phyloP scores from a whole-genome alignment of 805 yeast genomes.

The Teunomyces gatunensis region DNA sequence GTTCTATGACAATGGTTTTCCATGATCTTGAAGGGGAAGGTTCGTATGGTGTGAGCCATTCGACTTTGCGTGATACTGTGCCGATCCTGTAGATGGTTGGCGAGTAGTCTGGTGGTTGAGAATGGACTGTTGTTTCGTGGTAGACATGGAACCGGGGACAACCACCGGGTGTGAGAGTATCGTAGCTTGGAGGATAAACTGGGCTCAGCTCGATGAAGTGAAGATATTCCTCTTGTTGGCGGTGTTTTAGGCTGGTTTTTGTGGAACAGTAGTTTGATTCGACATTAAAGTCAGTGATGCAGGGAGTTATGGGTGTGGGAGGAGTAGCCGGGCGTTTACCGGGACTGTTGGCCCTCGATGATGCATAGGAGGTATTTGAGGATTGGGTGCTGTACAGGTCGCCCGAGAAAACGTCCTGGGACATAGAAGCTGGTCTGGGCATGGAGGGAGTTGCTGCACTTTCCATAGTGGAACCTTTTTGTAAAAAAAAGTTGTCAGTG shows the following conservation, averaged over 20 bases:
- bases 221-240: constrained; percentile 13
- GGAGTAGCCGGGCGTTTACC: constrained; percentile 7
- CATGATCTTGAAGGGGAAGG: constrained; percentile 65
- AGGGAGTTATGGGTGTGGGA: constrained; percentile 4
- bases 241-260: background rate
- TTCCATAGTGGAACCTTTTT: background rate
- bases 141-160: constrained; percentile 38
- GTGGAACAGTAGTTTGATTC: background rate
- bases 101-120: constrained; percentile 55
- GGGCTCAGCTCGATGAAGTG: constrained; percentile 38
- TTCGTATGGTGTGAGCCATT: constrained; percentile 78
- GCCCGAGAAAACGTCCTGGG: constrained; percentile 7
- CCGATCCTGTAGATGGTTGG: constrained; percentile 67
- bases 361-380: constrained; percentile 4
- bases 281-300: background rate
- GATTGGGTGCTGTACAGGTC: constrained; percentile 4
- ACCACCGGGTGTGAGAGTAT: constrained; percentile 42
- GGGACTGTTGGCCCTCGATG: constrained; percentile 7
- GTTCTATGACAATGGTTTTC: constrained; percentile 65
- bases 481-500: too few relatives aligned
- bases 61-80: constrained; percentile 60
- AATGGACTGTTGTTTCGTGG: background rate
- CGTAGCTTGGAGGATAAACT: constrained; percentile 37
- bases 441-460: background rate
- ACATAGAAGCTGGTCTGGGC: background rate